Evolutionary conservation across 2,329 filamentous ascomycete genomes (phyloP), one percentile per base, ranked within the genome.

Genomic region (Camillea tinctor): DNA sequence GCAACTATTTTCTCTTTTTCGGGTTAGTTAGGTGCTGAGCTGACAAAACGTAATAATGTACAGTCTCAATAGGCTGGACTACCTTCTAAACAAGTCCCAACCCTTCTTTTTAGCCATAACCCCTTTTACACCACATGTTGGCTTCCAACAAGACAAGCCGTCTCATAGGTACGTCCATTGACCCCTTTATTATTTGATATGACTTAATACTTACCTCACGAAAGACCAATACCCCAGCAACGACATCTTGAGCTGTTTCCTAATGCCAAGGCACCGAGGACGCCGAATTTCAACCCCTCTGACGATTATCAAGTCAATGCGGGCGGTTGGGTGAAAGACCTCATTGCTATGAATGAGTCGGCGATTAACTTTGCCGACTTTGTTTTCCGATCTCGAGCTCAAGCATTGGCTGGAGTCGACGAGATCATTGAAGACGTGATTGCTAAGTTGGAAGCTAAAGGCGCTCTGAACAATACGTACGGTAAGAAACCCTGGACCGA

Each of bases 371-470:
- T 64, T 11, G 58, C 54, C 0, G 68, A 71, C 50, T 55, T 62
- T 4, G 60, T 64, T 7, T 70, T 66, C 24, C 60, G 64, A 0
- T 52, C 54, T 13, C 64, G 73, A 1, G 52, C 68, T 1, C 64
- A 69, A n/a, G 61, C 69, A 0, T 60, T 74, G 1, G 59, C 65
- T 17, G 71, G 72, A 3, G 64, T 76, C 0, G 73, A 76, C 49
- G 73, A 75, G 20, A 72, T 75, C 2, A 63, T 75, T 3, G 66
- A 70, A 26, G 72, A 75, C 54, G 67, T 75, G 1, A 52, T 76
- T 0, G 48, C 61, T 4, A 64, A 62, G 56, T 64, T 75, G 1
- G 67, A 72, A n/a, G 65, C 65, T 8, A 69, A 66, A 23, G 53
- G 26, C n/a, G 21, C 24, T 17, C 40, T 59, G 2, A 53, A 59